Conservation (phyloP, 2,329 filamentous ascomycete genomes). For the Exophiala xenobiotica region DNA sequence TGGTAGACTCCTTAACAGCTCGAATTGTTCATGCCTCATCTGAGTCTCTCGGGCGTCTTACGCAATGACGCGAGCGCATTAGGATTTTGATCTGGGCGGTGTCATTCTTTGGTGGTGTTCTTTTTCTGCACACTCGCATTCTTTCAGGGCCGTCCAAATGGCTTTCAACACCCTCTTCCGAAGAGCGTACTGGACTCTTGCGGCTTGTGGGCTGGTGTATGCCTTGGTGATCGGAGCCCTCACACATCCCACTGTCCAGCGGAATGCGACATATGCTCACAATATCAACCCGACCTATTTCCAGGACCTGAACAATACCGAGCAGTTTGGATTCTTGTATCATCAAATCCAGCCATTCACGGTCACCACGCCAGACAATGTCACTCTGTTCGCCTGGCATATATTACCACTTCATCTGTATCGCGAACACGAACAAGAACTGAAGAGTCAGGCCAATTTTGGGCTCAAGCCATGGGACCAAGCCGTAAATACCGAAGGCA, state of each 20-base stretch:
- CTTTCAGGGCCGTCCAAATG: constrained; percentile 1
- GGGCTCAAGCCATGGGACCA: constrained; percentile 35
- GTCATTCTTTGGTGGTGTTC: background rate
- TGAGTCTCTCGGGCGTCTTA: too few relatives aligned
- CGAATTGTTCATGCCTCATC: too few relatives aligned
- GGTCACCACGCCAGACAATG: constrained; percentile 70
- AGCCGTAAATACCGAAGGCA: constrained; percentile 50
- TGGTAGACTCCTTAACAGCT: background rate
- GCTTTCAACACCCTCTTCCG: constrained; percentile 37
- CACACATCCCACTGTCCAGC: constrained; percentile 70
- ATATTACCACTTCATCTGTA: constrained; percentile 78
- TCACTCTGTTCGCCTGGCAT: constrained; percentile 86
- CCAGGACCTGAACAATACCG: constrained; percentile 53
- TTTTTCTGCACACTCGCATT: background rate
- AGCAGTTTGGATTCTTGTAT: constrained; percentile 31
- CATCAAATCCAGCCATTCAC: constrained; percentile 81
- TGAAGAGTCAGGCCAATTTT: constrained; percentile 47
- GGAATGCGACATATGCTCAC: constrained; percentile 82
- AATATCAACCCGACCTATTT: constrained; percentile 71
- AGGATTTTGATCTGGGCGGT: too few relatives aligned
- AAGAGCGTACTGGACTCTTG: constrained; percentile 58
- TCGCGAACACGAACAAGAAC: constrained; percentile 60
- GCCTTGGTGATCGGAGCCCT: constrained; percentile 63
- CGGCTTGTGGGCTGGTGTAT: constrained; percentile 64
- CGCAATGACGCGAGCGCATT: too few relatives aligned